Conservation (phyloP, 371 early-diverging fungal genomes). For the Rhizopus microsporus region DNA sequence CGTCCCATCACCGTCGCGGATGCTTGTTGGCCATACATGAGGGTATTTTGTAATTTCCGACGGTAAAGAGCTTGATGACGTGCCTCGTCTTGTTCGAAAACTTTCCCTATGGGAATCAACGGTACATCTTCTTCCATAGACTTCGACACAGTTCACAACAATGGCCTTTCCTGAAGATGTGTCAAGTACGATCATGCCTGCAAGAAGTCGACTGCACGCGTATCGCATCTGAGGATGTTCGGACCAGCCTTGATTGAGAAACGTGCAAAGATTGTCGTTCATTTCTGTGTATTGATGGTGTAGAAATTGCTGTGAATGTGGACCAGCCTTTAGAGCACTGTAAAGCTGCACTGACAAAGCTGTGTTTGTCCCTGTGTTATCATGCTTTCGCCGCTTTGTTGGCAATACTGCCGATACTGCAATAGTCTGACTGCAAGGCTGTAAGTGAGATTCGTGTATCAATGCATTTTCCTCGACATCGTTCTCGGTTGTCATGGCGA, state of each 20-base stretch:
- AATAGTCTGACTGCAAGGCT: no score
- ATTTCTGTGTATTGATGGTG: background rate
- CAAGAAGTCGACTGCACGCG: conserved; percentile 17
- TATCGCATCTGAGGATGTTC: conserved; percentile 12
- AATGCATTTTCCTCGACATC: no score
- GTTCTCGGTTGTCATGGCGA: no score
- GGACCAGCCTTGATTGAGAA: conserved; percentile 7
- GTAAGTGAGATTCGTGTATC: no score
- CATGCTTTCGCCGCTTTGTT: no score
- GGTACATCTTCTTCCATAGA: conserved; percentile 14
- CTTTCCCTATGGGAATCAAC: conserved; percentile 9
- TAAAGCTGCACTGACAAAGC: conserved; percentile 3
- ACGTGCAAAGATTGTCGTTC: background rate
- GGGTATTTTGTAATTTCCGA: background rate
- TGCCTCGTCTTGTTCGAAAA: background rate
- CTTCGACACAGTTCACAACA: conserved; percentile 28
- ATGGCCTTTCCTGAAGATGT: conserved; percentile 16
- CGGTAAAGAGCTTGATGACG: background rate
- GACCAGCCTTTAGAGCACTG: conserved; percentile 1
- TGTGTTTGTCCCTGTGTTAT: no score
- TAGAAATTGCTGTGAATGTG: background rate
- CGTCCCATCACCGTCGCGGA: background rate
- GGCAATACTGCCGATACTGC: no score
- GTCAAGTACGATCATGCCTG: conserved; percentile 18
- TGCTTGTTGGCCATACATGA: conserved; percentile 1